Conservation (phyloP, 2,329 filamentous ascomycete species). For the Geosmithia flava region DNA sequence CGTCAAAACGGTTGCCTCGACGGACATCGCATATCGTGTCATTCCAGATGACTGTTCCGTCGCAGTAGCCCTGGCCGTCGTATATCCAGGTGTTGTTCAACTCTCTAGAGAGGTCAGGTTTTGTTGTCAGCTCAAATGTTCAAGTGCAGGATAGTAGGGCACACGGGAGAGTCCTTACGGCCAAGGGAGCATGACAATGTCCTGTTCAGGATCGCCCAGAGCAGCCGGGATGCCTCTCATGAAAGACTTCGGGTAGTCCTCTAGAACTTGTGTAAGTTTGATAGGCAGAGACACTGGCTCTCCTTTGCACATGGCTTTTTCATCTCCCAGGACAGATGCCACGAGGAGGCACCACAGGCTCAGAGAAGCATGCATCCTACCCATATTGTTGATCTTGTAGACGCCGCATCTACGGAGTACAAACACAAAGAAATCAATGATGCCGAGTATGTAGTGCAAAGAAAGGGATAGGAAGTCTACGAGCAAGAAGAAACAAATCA, state of each 20-base stretch:
- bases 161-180: slow-evolving; percentile 8
- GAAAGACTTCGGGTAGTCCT: slow-evolving; percentile 10
- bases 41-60: slow-evolving; percentile 12
- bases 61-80: slow-evolving; percentile 13
- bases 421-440: too few relatives aligned
- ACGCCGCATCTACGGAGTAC: too few relatives aligned
- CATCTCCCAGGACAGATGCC: background rate
- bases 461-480: too few relatives aligned
- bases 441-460: too few relatives aligned
- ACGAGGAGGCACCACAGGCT: background rate
- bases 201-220: slow-evolving; percentile 13
- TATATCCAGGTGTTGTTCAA: slow-evolving; percentile 22
- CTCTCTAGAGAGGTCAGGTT: slow-evolving; percentile 9
- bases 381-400: background rate
- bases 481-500: too few relatives aligned
- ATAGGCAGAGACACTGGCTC: background rate
- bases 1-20: slow-evolving; percentile 8
- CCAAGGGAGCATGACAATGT: slow-evolving; percentile 17
- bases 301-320: background rate
- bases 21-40: slow-evolving; percentile 14
- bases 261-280: slow-evolving; percentile 8
- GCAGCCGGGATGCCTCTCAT: slow-evolving; percentile 14
- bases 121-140: background rate
- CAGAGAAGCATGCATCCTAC: background rate
- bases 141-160: background rate